Evolutionary conservation across 768 basidiomycete genomes (phyloP), one percentile per base, ranked within the genome.

Genomic region (Lentinus brumalis): DNA sequence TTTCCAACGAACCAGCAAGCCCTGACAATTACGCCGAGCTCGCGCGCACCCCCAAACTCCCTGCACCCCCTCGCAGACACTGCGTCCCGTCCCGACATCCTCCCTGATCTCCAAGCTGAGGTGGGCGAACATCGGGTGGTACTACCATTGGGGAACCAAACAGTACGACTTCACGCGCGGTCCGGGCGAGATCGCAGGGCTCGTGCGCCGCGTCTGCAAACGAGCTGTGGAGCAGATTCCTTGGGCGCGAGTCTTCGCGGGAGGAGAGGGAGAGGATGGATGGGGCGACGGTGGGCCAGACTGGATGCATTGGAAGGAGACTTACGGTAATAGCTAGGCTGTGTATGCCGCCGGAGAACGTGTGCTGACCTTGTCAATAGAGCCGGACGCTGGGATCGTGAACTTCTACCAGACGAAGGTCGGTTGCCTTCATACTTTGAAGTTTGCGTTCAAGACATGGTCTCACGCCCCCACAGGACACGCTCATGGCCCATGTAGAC

Each of bases 401-500:
- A 98, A 98, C 71, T 97, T 95, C 70, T 98, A 97, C 70, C 92
- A 95, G 73, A 82, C 81, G 47, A 90, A 87, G 74, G 87, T 83
- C 35, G 42, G 68, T 63, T 9, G 26, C 32, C 12, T 3, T 7
- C 29, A 4, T 44, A 16, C 15, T 41, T 3, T n/a, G n/a, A n/a
- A n/a, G n/a, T n/a, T n/a, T 21, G 53, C 30, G 21, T 42, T 18
- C 31, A 2, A 30, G 15, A 30, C 31, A 29, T 15, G 12, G n/a
- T 53, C 49, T 59, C 12, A 15, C 47, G 21, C 38, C 46, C 55
- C 18, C 32, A 62, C 61, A 87, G 83, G 95, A 98, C 64, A 92
- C 94, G 0, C 83, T 99, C 18, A 98, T 98, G 90, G 96, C 86
- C 0, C 96, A 99, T 72, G 93, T 97, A n/a, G 96, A 99, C 73